phyloP scores from a whole-genome alignment of 2,329 filamentous ascomycete genomes.

The Basipetospora chlamydospora region DNA sequence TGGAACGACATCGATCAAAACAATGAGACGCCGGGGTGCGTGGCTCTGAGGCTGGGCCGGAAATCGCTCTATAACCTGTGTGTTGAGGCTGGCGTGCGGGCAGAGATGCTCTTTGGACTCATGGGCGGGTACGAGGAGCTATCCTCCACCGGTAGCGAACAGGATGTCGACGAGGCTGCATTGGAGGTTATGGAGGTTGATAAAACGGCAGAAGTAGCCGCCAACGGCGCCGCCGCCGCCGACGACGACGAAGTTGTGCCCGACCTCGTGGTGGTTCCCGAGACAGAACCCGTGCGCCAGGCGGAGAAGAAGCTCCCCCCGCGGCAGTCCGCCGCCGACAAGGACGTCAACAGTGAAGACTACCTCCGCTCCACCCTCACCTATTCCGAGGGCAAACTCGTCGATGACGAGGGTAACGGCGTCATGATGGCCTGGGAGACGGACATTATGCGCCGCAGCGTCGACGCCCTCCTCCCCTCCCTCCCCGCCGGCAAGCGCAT shows the following conservation, averaged over 20 bases:
- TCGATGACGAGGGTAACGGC: conserved; percentile 64
- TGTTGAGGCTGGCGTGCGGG: conserved; percentile 79
- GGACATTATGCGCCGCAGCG: conserved; percentile 68
- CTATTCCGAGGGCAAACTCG: conserved; percentile 50
- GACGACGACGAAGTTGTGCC: conserved; percentile 14
- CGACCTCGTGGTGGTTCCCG: conserved; percentile 11
- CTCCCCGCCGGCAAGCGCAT: conserved; percentile 43
- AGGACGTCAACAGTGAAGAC: conserved; percentile 44
- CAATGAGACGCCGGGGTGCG: conserved; percentile 81
- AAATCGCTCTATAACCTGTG: conserved; percentile 63
- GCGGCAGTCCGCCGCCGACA: conserved; percentile 20
- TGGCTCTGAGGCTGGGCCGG: conserved; percentile 58
- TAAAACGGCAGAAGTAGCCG: no score
- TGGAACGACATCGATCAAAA: conserved; percentile 90
- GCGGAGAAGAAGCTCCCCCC: conserved; percentile 14
- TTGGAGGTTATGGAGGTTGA: conserved; percentile 8
- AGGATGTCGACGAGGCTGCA: conserved; percentile 24
- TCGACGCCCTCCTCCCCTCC: conserved; percentile 43
- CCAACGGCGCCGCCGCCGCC: conserved; percentile 15
- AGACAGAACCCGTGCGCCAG: conserved; percentile 3
- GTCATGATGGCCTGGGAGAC: conserved; percentile 95
- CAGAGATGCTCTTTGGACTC: conserved; percentile 72
- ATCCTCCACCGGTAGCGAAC: conserved; percentile 35
- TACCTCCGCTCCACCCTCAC: conserved; percentile 56
- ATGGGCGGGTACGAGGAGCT: conserved; percentile 71